These are phyloP conservation scores for Apiospora kogelbergensis DNA, from an alignment of 2,329 filamentous ascomycete genomes.

Conservation along the genomic window DNA sequence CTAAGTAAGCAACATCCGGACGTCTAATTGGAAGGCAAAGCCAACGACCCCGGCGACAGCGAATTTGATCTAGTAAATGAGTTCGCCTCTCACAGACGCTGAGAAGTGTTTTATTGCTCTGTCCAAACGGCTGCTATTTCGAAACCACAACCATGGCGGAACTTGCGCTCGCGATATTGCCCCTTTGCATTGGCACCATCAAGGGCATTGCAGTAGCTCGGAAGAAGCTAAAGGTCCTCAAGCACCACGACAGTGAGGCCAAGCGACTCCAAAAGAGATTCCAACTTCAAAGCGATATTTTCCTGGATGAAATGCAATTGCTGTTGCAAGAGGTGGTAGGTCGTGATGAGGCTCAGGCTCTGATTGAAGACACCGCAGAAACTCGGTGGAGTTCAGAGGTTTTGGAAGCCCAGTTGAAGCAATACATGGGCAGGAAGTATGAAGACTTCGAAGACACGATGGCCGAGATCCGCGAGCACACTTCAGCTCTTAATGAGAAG, in stretches of 20 bases:
- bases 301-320: constrained; percentile 18
- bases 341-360: constrained; percentile 13
- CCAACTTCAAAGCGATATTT: constrained; percentile 14
- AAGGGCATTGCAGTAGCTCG: constrained; percentile 14
- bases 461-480: background rate
- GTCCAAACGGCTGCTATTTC: background rate
- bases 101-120: background rate
- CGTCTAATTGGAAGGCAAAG: background rate
- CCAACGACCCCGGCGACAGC: background rate
- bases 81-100: background rate
- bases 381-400: constrained; percentile 11
- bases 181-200: constrained; percentile 15
- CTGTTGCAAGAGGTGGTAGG: constrained; percentile 16
- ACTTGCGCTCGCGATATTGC: constrained; percentile 19
- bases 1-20: background rate
- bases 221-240: constrained; percentile 18
- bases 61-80: background rate
- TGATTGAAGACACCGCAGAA: constrained; percentile 12
- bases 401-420: background rate
- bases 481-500: background rate
- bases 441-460: background rate
- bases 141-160: constrained; percentile 15
- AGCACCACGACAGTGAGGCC: constrained; percentile 14
- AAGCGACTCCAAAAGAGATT: constrained; percentile 18
- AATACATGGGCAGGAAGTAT: constrained; percentile 8